phyloP scores from a whole-genome alignment of 2,329 filamentous ascomycete genomes.

The Beauveria varroae region DNA sequence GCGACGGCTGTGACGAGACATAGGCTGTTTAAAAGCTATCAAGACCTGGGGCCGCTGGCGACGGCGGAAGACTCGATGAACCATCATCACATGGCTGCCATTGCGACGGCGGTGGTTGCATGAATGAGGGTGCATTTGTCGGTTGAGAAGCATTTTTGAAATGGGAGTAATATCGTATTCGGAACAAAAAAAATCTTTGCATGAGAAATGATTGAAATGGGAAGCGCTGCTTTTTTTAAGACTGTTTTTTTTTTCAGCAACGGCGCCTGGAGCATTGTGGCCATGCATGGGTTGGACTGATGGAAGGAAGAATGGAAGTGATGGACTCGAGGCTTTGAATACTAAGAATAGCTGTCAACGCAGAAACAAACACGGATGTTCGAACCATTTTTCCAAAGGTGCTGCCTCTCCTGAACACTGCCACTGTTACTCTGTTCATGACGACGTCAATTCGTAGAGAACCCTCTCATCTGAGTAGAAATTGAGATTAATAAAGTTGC shows the following conservation, averaged over 20 bases:
- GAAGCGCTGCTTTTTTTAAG: not conserved
- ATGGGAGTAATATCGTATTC: not conserved
- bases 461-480: too few species aligned
- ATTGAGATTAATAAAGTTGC: too few species aligned
- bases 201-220: not conserved
- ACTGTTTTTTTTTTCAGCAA: not conserved
- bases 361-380: too few species aligned
- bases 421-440: too few species aligned
- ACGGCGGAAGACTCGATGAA: not conserved
- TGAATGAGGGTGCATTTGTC: not conserved
- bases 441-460: too few species aligned
- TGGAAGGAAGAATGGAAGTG: too few species aligned
- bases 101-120: slow-evolving; percentile 4
- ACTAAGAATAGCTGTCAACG: too few species aligned
- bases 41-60: not conserved
- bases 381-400: too few species aligned
- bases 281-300: not conserved
- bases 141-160: too few species aligned
- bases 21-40: not conserved
- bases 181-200: not conserved
- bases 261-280: not conserved
- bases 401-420: too few species aligned
- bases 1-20: not conserved
- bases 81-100: slow-evolving; percentile 8
- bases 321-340: not conserved